These are phyloP conservation scores for Talaromyces sp. DNA, from an alignment of 2,329 filamentous ascomycete genomes.

Conservation along the genomic window DNA sequence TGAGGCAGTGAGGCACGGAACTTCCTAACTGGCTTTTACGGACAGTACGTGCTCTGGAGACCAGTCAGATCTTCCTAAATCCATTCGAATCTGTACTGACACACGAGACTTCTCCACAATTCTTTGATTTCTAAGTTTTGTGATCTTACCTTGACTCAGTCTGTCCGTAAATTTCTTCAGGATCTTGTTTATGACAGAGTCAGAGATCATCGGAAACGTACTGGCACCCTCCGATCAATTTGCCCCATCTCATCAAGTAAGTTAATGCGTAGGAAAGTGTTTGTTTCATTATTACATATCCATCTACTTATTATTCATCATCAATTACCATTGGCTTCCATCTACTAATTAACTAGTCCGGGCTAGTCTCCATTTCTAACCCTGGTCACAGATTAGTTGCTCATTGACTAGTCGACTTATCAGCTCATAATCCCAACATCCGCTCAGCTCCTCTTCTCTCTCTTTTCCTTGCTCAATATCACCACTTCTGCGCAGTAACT, in stretches of 20 bases:
- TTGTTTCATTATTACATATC: background rate
- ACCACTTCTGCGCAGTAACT: background rate
- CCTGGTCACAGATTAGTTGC: background rate
- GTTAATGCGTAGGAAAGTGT: background rate
- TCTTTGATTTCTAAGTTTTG: background rate
- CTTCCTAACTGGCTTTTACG: background rate
- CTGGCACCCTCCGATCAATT: background rate
- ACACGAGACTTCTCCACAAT: background rate
- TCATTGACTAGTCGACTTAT: background rate
- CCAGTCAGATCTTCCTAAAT: background rate
- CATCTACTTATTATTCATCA: background rate
- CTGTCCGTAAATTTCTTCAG: background rate
- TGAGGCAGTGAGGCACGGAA: too few species aligned
- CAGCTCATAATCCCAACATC: background rate
- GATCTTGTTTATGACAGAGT: background rate
- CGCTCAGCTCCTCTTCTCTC: background rate
- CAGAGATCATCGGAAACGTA: background rate
- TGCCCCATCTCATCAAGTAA: background rate
- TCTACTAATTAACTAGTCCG: background rate
- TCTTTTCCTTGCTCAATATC: background rate
- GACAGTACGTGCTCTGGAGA: background rate
- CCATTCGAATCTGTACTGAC: background rate
- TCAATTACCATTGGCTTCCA: background rate
- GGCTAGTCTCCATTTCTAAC: background rate
- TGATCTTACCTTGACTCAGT: background rate